Base-by-base conservation (phyloP, 2,329 filamentous ascomycete genomes). In the Hypoxylon sp. region DNA sequence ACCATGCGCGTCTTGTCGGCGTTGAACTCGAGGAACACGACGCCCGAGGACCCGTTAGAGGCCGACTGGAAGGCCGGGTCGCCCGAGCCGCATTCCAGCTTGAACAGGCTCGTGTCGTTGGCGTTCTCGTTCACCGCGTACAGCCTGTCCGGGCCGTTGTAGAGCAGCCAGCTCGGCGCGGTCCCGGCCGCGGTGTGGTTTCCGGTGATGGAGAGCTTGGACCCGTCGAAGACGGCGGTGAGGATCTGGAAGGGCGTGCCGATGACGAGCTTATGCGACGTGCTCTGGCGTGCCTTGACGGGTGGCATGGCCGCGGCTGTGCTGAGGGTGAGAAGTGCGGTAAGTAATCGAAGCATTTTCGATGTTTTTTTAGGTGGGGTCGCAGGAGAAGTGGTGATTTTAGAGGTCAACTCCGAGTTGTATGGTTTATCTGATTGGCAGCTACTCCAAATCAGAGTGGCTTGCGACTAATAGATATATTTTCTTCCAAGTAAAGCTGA, bases 51-150 rank as follows among this genome's bases (percentile, higher is more conserved):
- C 33, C 75, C 78, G 4, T 67, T 72, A 48, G 62, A 67, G 15
- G 70, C 63, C 2, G 72, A 64, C 31, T 71, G 65, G 9, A 67
- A 64, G 2, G 49, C 58, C 0, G 78, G 67, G 31, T 67, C 67
- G 58, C 72, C 71, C 35, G 63, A 64, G 29, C 62, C 58, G 3
- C 68, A 59, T 58, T 79, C 72, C 26, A 80, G 70, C 15, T 67
- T 71, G 65, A 79, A 79, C 13, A 77, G 66, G 55, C 75, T 73
- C n/a, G 78, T 69, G 40, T 69, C 64, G 46, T 70, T 68, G 62
- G 73, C 71, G 62, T 76, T 77, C 74, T 84, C 81, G 60, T 83
- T 75, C 17, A 80, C 77, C 40, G 78, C 77, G 56, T 81, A 83
- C 38, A 83, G 56, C 3, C 70, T 65, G 64, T 75, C 72, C 21